Evolutionary conservation across 2,329 filamentous ascomycete species (phyloP).

Genomic region (Westerdykella sp.): DNA sequence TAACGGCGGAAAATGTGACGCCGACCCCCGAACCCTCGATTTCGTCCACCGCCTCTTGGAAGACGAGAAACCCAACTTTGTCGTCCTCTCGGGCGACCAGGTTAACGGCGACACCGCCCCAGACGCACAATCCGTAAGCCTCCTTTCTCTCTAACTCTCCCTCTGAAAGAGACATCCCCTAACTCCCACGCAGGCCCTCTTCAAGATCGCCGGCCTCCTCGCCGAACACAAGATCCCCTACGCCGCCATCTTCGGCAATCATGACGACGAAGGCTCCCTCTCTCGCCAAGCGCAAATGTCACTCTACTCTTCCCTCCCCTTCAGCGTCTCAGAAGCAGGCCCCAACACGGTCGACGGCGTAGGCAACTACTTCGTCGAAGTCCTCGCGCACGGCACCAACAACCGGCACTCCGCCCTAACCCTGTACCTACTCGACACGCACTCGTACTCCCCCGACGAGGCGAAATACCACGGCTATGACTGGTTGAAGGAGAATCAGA

Average conservation of each 20-base stretch:
- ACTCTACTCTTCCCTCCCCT: constrained; percentile 78
- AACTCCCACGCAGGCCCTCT: constrained; percentile 59
- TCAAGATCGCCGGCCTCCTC: constrained; percentile 83
- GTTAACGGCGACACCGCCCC: constrained; percentile 90
- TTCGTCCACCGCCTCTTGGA: constrained; percentile 80
- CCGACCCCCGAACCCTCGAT: constrained; percentile 83
- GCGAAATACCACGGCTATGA: constrained; percentile 87
- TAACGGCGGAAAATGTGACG: constrained; percentile 75
- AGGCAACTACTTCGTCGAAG: constrained; percentile 90
- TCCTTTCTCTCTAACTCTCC: neutral
- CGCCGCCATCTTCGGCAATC: constrained; percentile 92
- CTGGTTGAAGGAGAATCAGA: constrained; percentile 92
- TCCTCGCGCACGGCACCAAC: constrained; percentile 65
- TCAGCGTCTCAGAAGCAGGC: constrained; percentile 78
- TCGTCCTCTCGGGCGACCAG: constrained; percentile 88
- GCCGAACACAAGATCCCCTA: constrained; percentile 86
- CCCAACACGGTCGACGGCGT: constrained; percentile 81
- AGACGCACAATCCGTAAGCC: constrained; percentile 73
- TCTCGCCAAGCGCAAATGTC: constrained; percentile 74
- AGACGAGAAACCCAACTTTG: constrained; percentile 87
- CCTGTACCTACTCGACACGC: constrained; percentile 90
- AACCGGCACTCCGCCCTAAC: constrained; percentile 86
- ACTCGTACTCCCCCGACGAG: constrained; percentile 87
- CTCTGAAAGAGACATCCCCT: constrained; percentile 1
- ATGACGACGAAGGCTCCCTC: constrained; percentile 86